Evolutionary conservation across 106 monocot genomes (phyloP), one percentile per base, ranked within the genome.

Genomic region (Dendrobium huoshanense): DNA sequence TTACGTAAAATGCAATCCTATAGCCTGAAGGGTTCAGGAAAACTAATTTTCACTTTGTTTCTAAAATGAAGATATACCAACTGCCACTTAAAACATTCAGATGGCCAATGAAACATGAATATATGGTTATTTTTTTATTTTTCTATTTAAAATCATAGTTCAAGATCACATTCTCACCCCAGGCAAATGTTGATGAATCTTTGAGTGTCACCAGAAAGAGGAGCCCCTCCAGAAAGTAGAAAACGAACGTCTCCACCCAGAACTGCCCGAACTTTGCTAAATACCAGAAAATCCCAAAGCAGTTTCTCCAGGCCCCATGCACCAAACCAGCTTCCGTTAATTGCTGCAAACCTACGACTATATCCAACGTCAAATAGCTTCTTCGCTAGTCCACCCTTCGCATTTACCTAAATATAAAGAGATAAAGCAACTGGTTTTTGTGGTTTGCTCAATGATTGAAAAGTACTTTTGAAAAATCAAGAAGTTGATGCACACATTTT

Each of bases 321-420:
- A 25, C 99, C 99, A 75, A 99, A 87, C 99, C 95, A 99, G 74
- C 99, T 99, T 85, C 99, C 99, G 83, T 99, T 95, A 61, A 99
- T 82, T 75, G 99, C 99, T 48, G 86, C 80, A 72, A 99, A 79
- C 82, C 99, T 87, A 43, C 99, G 93, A 48, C 77, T 29, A 84
- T 99, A 99, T 82, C 90, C 92, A 79, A 90, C 78, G 75, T 99
- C 93, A 87, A 99, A 99, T 61, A 99, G 67, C 79, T 80, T 99
- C 82, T 95, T 99, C 44, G 95, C 84, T 9, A 88, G 16, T 20
- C 99, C 99, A 79, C 99, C 99, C 80, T 93, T 99, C 56, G 92
- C 80, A 90, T 95, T 91, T 25, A 99, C 91, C 99, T 99, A 86
- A 76, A 88, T 74, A 81, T 72, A 55, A 29, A 61, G 55, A 76